Percentiles rank a stretch among this genome's conserved stretches.
Evolutionary conservation across 306 rosid genomes (phyloP).

Genomic region (Ammopiptanthus mongolicus): DNA sequence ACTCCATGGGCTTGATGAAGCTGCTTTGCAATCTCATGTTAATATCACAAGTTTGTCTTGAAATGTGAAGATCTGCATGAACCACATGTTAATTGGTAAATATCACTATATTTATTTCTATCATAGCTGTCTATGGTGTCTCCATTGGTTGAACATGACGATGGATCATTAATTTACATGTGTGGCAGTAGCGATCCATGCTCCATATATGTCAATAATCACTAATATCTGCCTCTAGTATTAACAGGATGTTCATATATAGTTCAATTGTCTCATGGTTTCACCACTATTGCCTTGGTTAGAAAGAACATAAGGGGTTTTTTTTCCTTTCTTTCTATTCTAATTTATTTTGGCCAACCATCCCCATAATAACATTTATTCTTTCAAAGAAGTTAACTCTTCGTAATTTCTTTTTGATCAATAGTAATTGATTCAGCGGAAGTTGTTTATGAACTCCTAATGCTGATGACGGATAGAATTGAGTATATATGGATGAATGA

Average conservation of each 20-base stretch:
- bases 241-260: not conserved
- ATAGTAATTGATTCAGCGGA: not conserved
- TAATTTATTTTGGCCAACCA: not conserved
- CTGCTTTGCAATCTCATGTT: slow-evolving; percentile 51
- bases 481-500: not conserved
- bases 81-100: slow-evolving; percentile 17
- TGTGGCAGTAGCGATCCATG: not conserved
- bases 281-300: not conserved
- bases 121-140: not conserved
- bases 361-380: not conserved
- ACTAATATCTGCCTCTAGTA: not conserved
- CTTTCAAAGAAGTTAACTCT: not conserved
- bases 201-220: not conserved
- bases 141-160: slow-evolving; percentile 2
- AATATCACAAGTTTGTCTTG: slow-evolving; percentile 46
- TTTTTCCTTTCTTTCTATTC: not conserved
- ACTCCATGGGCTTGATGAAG: slow-evolving; percentile 74
- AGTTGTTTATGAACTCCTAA: not conserved
- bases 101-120: not conserved
- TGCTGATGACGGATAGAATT: not conserved
- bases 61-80: slow-evolving; percentile 13
- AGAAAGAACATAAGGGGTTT: not conserved
- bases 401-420: not conserved
- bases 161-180: not conserved
- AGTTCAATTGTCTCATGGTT: not conserved